Evolutionary conservation across 148 eudicot genomes (phyloP), one percentile per base, ranked within the genome.

Genomic region (Nepenthes mirabilis): DNA sequence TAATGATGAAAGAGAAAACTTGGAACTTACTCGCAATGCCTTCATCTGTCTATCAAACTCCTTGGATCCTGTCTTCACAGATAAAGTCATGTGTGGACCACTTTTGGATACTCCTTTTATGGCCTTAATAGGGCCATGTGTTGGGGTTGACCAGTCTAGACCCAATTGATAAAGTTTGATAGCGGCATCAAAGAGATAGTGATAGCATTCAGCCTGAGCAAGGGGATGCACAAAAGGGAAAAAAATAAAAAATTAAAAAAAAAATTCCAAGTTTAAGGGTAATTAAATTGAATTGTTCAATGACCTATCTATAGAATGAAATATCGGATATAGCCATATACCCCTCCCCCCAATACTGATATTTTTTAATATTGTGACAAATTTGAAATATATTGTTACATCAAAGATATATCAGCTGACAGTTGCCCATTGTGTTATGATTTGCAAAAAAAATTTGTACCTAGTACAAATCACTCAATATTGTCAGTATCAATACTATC

Each of bases 101-200:
- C 59, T 74, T 74, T 75, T 58, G 37, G 70, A 36, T 64, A 66
- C 50, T 56, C 75, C 77, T 55, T 62, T 72, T 33, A 55, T 43
- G 64, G 58, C 74, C 43, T 53, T 74, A 47, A 83, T 68, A 55
- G 91, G 95, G 56, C 86, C 87, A 71, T 93, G 99, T 60, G 77
- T 37, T 34, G 95, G 91, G 62, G 80, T 77, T 63, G 89, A 78
- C 82, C 91, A 88, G 73, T 86, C 87, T 56, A 93, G 33, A 57
- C 96, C 96, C 82, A 82, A 74, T 64, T 86, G 95, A 77, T 86
- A 60, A 66, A 93, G 89, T 80, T 77, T 93, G 72, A 88, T 70
- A 11, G 98, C 95, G 73, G 95, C 88, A 72, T 88, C 98, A 82
- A 93, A 93, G 36, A 93, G 83, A 65, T 86, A 88, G 75, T 86